phyloP scores from a whole-genome alignment of 371 early-diverging fungal species.

The Catenaria anguillulae region DNA sequence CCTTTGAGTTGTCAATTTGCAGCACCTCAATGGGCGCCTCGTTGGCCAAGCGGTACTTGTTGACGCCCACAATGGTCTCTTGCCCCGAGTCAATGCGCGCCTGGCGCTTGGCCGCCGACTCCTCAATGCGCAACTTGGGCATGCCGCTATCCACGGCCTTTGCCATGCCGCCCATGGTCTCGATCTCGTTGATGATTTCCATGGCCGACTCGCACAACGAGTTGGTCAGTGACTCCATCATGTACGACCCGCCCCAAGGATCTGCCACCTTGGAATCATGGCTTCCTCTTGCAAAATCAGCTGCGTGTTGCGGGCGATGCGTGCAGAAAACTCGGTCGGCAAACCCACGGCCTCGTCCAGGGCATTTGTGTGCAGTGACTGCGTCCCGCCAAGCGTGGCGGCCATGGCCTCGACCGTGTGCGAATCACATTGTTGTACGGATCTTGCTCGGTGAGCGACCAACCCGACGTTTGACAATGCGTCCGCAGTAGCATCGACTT shows the following conservation, averaged over 20 bases:
- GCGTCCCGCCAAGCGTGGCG: conserved; percentile 71
- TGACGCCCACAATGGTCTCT: conserved; percentile 72
- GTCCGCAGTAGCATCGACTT: conserved; percentile 65
- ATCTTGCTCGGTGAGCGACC: conserved; percentile 38
- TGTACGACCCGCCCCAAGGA: conserved; percentile 79
- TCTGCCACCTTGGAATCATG: conserved; percentile 60
- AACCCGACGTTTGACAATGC: conserved; percentile 77
- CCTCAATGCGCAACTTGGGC: conserved; percentile 74
- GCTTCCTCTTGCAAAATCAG: conserved; percentile 72
- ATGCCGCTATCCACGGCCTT: conserved; percentile 72
- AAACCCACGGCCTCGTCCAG: conserved; percentile 67
- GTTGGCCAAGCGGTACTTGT: conserved; percentile 56
- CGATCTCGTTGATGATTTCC: conserved; percentile 55
- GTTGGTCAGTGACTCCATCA: conserved; percentile 77
- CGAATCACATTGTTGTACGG: conserved; percentile 78
- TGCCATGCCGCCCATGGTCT: conserved; percentile 74
- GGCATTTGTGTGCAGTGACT: conserved; percentile 72
- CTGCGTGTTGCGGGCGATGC: conserved; percentile 78
- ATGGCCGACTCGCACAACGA: conserved; percentile 49
- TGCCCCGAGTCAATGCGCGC: conserved; percentile 66
- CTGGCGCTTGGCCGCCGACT: conserved; percentile 67
- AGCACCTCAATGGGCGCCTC: conserved; percentile 55
- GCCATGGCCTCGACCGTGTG: conserved; percentile 83
- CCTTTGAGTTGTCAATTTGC: conserved; percentile 59
- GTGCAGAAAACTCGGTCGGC: conserved; percentile 63